Conservation (phyloP, 2,329 filamentous ascomycete genomes). For the Fusarium begoniae region DNA sequence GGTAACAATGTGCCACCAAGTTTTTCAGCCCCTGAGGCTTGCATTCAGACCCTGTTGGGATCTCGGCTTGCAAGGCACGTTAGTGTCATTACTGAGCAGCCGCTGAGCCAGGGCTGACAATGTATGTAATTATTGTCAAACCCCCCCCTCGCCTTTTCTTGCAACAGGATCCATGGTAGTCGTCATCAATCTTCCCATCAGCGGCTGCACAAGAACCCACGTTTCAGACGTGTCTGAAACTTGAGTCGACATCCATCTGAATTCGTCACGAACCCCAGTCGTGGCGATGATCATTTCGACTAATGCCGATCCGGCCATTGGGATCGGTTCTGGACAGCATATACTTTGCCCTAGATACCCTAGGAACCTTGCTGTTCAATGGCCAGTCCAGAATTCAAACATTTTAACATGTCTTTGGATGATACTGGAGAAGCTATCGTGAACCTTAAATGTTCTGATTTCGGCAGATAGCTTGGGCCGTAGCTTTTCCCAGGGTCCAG, state of each 20-base stretch:
- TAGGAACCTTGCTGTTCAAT: neutral
- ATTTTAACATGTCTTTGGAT: neutral
- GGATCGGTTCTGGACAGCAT: neutral
- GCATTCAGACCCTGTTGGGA: conserved; percentile 1
- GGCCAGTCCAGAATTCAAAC: neutral
- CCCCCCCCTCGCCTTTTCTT: neutral
- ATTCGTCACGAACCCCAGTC: conserved; percentile 15
- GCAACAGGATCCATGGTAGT: conserved; percentile 1
- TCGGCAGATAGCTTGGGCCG: neutral
- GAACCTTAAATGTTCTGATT: neutral
- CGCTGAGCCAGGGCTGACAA: conserved; percentile 1
- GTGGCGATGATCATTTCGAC: neutral
- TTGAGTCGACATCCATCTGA: conserved; percentile 7
- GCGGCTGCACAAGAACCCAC: conserved; percentile 1
- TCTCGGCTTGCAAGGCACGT: neutral
- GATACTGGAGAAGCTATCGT: neutral
- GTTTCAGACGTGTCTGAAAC: conserved; percentile 35
- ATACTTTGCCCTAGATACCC: neutral
- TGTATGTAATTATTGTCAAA: conserved; percentile 8
- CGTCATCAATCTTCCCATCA: conserved; percentile 9
- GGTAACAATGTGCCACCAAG: neutral
- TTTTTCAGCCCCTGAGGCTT: conserved; percentile 23
- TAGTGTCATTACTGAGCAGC: neutral
- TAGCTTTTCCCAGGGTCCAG: neutral
- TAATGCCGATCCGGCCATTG: neutral